These are phyloP conservation scores for Yamadazyma jaroonii DNA, from an alignment of 1,139 yeast species.

Conservation along the genomic window DNA sequence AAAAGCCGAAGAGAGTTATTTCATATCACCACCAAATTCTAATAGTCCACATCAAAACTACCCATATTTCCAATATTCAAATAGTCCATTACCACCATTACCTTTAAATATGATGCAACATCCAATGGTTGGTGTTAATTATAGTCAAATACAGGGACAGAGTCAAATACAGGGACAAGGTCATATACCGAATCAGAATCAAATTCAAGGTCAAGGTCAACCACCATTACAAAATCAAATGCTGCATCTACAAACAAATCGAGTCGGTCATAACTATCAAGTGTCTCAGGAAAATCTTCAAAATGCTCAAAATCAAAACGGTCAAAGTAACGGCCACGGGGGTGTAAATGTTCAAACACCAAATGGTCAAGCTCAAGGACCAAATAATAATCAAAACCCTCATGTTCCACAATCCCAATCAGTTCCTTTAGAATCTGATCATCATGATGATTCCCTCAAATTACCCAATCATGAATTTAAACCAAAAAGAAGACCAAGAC, in stretches of 20 bases:
- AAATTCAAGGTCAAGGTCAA: background rate
- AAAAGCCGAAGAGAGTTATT: constrained; percentile 1
- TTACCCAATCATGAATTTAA: constrained; percentile 31
- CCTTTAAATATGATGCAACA: background rate
- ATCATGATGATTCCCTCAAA: constrained; percentile 15
- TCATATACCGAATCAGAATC: too few relatives aligned
- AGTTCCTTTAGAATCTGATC: background rate
- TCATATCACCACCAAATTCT: constrained; percentile 17
- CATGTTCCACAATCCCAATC: constrained; percentile 9
- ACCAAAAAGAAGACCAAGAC: constrained; percentile 44
- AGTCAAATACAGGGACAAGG: too few relatives aligned
- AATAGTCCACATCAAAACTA: constrained; percentile 16
- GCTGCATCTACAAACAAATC: too few relatives aligned
- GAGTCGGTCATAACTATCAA: too few relatives aligned
- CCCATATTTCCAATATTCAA: constrained; percentile 13
- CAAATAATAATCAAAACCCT: constrained; percentile 1
- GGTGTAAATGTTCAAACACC: background rate
- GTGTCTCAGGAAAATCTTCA: too few relatives aligned
- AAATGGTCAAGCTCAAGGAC: background rate
- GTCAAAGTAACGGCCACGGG: background rate
- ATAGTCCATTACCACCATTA: constrained; percentile 3
- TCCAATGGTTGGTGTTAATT: too few relatives aligned
- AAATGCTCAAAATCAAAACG: too few relatives aligned
- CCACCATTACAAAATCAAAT: too few relatives aligned
- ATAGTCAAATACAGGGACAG: too few relatives aligned